These are phyloP conservation scores for Ophiostoma ulmi DNA, from an alignment of 2,329 filamentous ascomycete species.

Conservation along the genomic window DNA sequence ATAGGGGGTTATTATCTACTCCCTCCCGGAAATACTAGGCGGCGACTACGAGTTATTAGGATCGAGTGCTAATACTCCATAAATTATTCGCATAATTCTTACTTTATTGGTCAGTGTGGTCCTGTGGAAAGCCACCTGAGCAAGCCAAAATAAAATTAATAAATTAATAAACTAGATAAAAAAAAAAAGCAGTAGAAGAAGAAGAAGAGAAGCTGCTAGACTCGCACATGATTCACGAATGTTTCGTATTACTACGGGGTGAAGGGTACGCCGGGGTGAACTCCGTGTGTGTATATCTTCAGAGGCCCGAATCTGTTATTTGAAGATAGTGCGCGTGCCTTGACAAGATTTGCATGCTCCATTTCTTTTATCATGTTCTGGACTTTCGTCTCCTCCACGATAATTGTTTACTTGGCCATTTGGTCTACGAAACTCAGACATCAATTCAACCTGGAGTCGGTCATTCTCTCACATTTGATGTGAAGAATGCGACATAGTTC, in stretches of 20 bases:
- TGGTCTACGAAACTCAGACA: neutral
- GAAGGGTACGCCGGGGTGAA: neutral
- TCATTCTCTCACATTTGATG: neutral
- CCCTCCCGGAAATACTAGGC: too few relatives aligned
- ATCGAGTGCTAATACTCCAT: too few relatives aligned
- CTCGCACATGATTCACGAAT: conserved; percentile 11
- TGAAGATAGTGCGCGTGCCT: conserved; percentile 1
- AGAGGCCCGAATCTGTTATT: neutral
- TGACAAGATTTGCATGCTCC: conserved; percentile 1
- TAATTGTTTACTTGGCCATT: neutral
- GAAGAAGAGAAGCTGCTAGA: neutral
- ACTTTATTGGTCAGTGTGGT: neutral
- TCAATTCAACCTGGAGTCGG: neutral
- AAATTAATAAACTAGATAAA: too few relatives aligned
- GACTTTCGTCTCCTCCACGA: neutral
- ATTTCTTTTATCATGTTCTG: neutral
- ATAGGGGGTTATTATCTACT: too few relatives aligned
- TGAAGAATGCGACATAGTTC: neutral
- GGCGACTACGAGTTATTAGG: too few relatives aligned
- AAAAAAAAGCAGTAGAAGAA: too few relatives aligned
- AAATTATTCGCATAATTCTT: neutral
- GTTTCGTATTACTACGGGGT: neutral
- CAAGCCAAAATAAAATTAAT: too few relatives aligned
- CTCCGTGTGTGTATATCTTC: neutral
- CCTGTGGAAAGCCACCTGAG: neutral